Evolutionary conservation across 805 yeast genomes (phyloP), one percentile per base, ranked within the genome.

Genomic region (Metschnikowia vanudenii): DNA sequence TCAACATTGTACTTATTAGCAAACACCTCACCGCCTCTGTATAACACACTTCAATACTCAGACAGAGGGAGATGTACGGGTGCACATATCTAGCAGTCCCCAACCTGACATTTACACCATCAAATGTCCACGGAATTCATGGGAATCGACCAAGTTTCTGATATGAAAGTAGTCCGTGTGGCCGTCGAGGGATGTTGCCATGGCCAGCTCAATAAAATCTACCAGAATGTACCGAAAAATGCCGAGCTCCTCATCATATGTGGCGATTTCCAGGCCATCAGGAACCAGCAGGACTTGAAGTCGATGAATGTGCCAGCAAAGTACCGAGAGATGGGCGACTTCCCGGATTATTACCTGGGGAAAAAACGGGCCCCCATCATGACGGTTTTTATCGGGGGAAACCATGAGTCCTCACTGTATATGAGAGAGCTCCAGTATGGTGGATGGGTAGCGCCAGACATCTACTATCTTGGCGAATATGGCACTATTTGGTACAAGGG

Each of bases 171-270:
- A 22, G 49, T 65, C 19, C 60, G 56, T 28, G 65, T 90, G 13
- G 96, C 95, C 4, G 74, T 90, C 0, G 90, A 87, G 59, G 97
- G 97, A 9, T 91, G 97, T 59, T 81, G 95, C 53, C 97, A 91
- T 64, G 96, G 97, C 2, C 84, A 80, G 43, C 74, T 91, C 32
- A 68, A 80, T 51, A 55, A 59, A 13, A 83, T 90, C 2, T 89
- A 88, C 58, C 39, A 56, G 4, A 37, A 51, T 41, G 50, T 37
- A 8, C 50, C 47, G 20, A 47, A 37, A 2, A 41, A 52, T 1
- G 61, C 56, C 9, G 73, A 71, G 14, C 55, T 70, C 2, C 74
- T 94, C 14, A 67, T 94, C 3, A 82, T 94, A 2, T 82, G 96
- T 53, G 99, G 99, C 0, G 99, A 94, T 63, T 87, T 94, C 61